Evolutionary conservation across 345 rosid species (phyloP), one percentile per base, ranked within the genome.

Genomic region (Salix udensis): DNA sequence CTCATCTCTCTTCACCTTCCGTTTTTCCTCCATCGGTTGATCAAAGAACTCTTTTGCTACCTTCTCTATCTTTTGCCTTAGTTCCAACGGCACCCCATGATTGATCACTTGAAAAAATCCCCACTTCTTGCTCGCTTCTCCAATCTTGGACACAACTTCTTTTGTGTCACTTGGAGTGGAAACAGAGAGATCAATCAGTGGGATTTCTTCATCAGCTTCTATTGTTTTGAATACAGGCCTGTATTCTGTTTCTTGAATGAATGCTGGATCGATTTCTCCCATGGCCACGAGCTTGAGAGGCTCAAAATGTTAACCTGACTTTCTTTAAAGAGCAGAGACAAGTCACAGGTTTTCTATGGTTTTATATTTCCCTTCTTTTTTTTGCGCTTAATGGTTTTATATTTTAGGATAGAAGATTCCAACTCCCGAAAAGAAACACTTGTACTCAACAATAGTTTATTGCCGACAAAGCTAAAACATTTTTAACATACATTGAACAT

Each of bases 21-120:
- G 70, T 84, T 90, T 92, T 83, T 89, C 94, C 71, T 88, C 94
- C 58, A 77, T 2, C 11, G 93, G 72, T 26, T 74, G 84, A 48
- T 76, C 82, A 50, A 87, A 95, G 83, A 95, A 93, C 1, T 80
- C 82, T 42, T 86, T 90, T 7, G 88, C 82, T 21, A 74, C 69
- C 18, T 77, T 74, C 79, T 87, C 86, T 10, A 88, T 76, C 15
- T 80, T 85, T 39, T 62, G 68, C 9, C 86, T 80, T 28, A 85
- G 50, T 60, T 88, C 92, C n/a, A 70, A 26, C 0, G 97, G 87
- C 14, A 93, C 90, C 52, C 97, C 96, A 24, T 95, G 98, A 82
- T 95, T 92, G 75, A 88, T 78, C 76, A 92, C 92, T 67, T 94
- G 98, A 39, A 94, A 94, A 72, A 92, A 94, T 0, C 97, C 97